phyloP scores from a whole-genome alignment of 139 green algal genomes.

The Volvox reticuliferus region DNA sequence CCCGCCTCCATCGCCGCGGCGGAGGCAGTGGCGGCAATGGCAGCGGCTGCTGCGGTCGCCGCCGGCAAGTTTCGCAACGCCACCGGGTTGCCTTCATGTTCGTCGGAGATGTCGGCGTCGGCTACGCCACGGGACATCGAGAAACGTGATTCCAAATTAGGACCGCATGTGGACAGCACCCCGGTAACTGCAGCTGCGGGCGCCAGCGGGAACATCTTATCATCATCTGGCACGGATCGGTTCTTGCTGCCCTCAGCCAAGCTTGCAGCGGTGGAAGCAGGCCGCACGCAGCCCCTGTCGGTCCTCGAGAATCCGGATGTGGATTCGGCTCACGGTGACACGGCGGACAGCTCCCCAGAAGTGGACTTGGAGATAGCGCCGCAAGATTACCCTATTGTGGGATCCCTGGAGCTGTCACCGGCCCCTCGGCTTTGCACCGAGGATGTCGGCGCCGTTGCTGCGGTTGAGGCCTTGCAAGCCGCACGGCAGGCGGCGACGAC shows the following conservation, averaged over 20 bases:
- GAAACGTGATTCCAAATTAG: too few relatives aligned
- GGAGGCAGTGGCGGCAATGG: not conserved
- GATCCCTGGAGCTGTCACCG: constrained; percentile 8
- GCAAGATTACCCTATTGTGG: not conserved
- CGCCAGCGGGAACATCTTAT: too few relatives aligned
- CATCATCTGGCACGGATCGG: too few relatives aligned
- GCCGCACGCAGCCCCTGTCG: too few relatives aligned
- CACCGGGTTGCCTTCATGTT: not conserved
- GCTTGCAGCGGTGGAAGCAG: too few relatives aligned
- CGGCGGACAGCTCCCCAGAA: not conserved
- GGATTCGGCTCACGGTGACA: not conserved
- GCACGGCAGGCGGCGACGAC: not conserved
- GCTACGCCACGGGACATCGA: not conserved
- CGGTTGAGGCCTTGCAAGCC: not conserved
- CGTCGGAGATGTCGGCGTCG: not conserved
- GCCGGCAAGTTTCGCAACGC: not conserved
- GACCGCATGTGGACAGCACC: too few relatives aligned
- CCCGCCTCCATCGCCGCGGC: not conserved
- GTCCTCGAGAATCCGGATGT: not conserved
- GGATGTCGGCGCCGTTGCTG: not conserved
- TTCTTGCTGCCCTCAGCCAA: too few relatives aligned
- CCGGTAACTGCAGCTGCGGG: too few relatives aligned
- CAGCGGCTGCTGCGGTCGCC: not conserved
- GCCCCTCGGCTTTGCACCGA: not conserved
- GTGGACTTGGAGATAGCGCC: not conserved